Evolutionary conservation across 179 eudicot genomes (phyloP).

Genomic region (Beta corolliflora): DNA sequence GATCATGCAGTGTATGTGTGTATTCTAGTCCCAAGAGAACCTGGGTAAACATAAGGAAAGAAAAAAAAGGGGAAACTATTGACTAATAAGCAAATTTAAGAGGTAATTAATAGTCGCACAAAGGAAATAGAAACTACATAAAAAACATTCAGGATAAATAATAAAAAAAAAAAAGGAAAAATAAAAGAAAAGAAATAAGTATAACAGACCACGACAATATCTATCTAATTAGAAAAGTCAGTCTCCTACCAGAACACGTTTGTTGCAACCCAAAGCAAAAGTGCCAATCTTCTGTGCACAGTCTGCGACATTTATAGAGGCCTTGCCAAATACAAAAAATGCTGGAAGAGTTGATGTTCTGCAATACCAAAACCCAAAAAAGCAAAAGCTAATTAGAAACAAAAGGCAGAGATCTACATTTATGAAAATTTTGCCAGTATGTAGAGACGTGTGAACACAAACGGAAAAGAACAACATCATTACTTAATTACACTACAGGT

Average conservation of each 20-base stretch:
- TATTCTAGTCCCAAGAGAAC: constrained; percentile 85
- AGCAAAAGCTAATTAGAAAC: constrained; percentile 2
- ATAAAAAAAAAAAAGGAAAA: neutral
- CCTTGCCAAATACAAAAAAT: constrained; percentile 74
- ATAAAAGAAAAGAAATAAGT: neutral
- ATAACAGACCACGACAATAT: constrained; percentile 1
- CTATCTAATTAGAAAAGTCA: neutral
- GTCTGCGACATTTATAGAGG: constrained; percentile 45
- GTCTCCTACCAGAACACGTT: constrained; percentile 66
- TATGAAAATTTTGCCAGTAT: neutral
- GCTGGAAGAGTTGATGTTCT: constrained; percentile 92
- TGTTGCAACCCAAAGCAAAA: constrained; percentile 40
- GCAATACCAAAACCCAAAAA: constrained; percentile 26
- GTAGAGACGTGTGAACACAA: neutral
- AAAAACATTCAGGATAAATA: neutral
- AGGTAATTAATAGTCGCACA: neutral
- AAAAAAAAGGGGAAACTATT: neutral
- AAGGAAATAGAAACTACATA: neutral
- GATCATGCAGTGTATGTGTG: constrained; percentile 59
- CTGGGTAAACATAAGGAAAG: constrained; percentile 35
- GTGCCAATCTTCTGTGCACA: constrained; percentile 52
- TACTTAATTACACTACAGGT: neutral
- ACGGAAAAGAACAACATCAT: neutral
- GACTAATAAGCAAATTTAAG: constrained; percentile 4
- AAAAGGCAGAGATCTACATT: neutral